Evolutionary conservation across 768 basidiomycete genomes (phyloP).

Genomic region (Russula foetens): DNA sequence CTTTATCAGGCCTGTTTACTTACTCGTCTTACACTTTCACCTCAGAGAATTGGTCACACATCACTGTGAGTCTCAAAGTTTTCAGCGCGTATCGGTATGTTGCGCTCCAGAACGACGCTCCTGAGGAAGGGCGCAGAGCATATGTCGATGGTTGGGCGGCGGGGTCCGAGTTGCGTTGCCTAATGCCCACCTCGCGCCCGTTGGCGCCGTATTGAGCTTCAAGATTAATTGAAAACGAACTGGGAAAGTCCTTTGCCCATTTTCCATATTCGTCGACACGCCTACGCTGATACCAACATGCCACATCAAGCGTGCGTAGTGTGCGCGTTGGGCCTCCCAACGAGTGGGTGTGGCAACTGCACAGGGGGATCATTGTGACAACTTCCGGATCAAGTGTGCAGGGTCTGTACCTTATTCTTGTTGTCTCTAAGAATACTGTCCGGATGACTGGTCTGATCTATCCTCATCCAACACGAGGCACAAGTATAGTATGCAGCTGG

Average conservation of each 20-base stretch:
- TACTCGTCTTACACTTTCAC: neutral
- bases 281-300: slow-evolving; percentile 83
- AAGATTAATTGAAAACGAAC: too few species aligned
- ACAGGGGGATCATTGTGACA: slow-evolving; percentile 83
- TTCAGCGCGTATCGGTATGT: slow-evolving; percentile 91
- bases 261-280: too few species aligned
- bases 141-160: slow-evolving; percentile 97
- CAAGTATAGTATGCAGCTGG: too few species aligned
- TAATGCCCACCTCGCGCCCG: too few species aligned
- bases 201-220: too few species aligned
- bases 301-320: slow-evolving; percentile 91
- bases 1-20: neutral
- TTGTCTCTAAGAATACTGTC: too few species aligned
- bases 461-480: too few species aligned
- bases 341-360: slow-evolving; percentile 50
- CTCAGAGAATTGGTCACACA: slow-evolving; percentile 76
- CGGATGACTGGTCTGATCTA: too few species aligned
- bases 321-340: slow-evolving; percentile 74
- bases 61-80: slow-evolving; percentile 87
- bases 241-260: too few species aligned
- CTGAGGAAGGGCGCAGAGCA: slow-evolving; percentile 84
- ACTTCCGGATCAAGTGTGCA: slow-evolving; percentile 77
- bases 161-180: slow-evolving; percentile 54
- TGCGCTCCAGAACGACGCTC: slow-evolving; percentile 78
- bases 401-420: slow-evolving; percentile 6